Evolutionary conservation across 352 stramenopile species (phyloP).

Genomic region (Pythium grandisporangium): DNA sequence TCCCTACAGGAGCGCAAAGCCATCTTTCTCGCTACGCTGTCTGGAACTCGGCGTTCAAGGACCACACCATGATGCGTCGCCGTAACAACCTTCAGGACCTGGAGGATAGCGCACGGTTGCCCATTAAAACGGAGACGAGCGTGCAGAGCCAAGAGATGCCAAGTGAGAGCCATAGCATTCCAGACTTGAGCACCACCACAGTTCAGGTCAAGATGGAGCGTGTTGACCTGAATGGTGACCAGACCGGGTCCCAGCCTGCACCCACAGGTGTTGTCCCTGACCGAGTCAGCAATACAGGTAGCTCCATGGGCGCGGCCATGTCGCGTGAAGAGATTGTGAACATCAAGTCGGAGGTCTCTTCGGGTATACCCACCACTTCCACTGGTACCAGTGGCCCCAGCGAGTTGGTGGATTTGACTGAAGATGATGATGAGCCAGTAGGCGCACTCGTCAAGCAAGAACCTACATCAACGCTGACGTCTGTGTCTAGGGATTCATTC

Average conservation of each 20-base stretch:
- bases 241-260: too few relatives aligned
- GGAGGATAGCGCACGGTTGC: conserved; percentile 2
- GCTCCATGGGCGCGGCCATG: not conserved
- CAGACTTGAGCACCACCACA: not conserved
- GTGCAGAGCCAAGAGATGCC: not conserved
- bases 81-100: conserved; percentile 8
- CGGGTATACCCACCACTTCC: not conserved
- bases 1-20: conserved; percentile 10
- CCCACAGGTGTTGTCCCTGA: too few relatives aligned
- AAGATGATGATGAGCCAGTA: conserved; percentile 9
- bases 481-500: too few relatives aligned
- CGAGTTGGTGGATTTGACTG: conserved; percentile 20
- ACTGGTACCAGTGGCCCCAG: not conserved
- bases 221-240: not conserved
- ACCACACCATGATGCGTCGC: conserved; percentile 29
- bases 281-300: too few relatives aligned
- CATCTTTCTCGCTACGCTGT: conserved; percentile 30
- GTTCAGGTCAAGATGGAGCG: conserved; percentile 16
- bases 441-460: not conserved
- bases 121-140: not conserved
- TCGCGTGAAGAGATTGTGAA: not conserved
- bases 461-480: not conserved
- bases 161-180: not conserved
- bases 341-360: not conserved
- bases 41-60: conserved; percentile 32